Conservation (phyloP, 164 flowering plant species). For the Stephania cephalantha region DNA sequence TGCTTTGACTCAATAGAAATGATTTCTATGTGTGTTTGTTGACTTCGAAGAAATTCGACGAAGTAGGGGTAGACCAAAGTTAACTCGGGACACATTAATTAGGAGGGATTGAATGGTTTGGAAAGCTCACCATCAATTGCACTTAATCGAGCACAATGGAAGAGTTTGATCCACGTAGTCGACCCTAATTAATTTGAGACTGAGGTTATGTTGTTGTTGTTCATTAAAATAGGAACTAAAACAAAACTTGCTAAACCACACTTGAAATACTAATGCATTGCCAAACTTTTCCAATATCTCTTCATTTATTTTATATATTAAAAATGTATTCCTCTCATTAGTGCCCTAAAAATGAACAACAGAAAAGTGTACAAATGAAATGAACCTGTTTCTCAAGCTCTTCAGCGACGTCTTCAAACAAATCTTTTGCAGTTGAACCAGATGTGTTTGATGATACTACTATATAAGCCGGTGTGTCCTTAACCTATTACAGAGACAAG, state of each 20-base stretch:
- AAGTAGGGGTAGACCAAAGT: too few species aligned
- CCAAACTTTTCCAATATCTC: neutral
- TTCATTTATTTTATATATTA: neutral
- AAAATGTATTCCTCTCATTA: neutral
- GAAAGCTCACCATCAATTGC: too few species aligned
- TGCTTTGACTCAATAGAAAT: too few species aligned
- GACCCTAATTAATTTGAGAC: too few species aligned
- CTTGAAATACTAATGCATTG: neutral
- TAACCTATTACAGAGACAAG: constrained; percentile 44
- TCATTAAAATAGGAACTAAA: neutral
- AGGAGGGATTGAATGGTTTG: too few species aligned
- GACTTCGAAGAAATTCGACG: too few species aligned
- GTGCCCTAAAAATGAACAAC: neutral
- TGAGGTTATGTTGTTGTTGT: too few species aligned
- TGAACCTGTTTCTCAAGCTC: constrained; percentile 80
- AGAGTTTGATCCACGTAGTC: too few species aligned
- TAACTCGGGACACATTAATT: too few species aligned
- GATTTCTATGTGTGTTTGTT: too few species aligned
- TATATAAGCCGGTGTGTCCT: constrained; percentile 61
- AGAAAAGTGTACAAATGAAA: too few species aligned
- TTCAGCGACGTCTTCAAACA: constrained; percentile 88
- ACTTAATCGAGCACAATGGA: too few species aligned
- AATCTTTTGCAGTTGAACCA: constrained; percentile 91
- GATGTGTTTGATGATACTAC: constrained; percentile 84
- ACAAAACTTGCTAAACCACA: neutral